phyloP scores from a whole-genome alignment of 2,329 filamentous ascomycete genomes.

The Colletotrichum shisoi region DNA sequence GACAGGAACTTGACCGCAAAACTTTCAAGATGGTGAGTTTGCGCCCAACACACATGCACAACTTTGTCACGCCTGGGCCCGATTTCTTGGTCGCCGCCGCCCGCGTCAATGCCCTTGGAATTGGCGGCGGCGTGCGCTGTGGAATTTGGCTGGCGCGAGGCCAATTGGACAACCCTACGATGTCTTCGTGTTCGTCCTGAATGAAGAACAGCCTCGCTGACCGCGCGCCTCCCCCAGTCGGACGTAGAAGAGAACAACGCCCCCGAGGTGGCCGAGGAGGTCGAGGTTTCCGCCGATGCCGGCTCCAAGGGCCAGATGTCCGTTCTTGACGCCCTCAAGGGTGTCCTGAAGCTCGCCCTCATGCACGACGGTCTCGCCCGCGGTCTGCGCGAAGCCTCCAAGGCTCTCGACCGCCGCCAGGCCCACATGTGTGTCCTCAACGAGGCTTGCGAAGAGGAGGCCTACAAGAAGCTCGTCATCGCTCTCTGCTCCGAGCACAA shows the following conservation, averaged over 20 bases:
- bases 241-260: constrained; percentile 99
- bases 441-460: constrained; percentile 99
- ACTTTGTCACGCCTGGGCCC: not conserved
- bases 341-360: constrained; percentile 96
- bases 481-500: constrained; percentile 99
- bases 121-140: not conserved
- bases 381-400: constrained; percentile 97
- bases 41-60: not conserved
- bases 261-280: constrained; percentile 84
- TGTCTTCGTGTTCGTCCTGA: not conserved
- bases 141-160: not conserved
- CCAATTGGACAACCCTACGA: constrained; percentile 1
- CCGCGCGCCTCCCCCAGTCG: constrained; percentile 68
- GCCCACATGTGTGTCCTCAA: constrained; percentile 99
- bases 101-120: not conserved
- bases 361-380: constrained; percentile 99
- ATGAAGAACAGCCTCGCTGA: constrained; percentile 37
- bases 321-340: constrained; percentile 97
- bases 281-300: constrained; percentile 94
- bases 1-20: constrained; percentile 60
- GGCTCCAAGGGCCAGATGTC: constrained; percentile 92
- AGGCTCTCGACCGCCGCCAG: constrained; percentile 97
- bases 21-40: constrained; percentile 68
- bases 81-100: not conserved
- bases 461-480: constrained; percentile 99